A percentile compares a stretch with the other conserved stretches of the same genome.
Conservation (phyloP, 2,329 filamentous ascomycete species). For the Cladosporium sp. region DNA sequence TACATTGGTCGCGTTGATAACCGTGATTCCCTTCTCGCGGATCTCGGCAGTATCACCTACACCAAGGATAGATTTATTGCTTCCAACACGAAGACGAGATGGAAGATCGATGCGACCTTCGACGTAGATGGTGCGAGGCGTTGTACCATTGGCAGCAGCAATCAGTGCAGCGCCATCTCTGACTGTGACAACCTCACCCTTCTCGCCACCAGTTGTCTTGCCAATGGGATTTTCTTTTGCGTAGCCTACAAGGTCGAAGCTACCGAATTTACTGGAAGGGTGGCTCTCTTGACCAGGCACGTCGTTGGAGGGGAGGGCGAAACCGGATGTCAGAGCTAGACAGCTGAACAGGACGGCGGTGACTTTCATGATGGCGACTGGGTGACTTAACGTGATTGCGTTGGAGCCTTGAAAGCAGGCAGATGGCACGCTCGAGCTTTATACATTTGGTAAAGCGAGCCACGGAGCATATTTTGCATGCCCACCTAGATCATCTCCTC, state of each 20-base stretch:
- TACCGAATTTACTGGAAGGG: slow-evolving; percentile 13
- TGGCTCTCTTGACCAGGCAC: slow-evolving; percentile 9
- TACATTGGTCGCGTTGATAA: slow-evolving; percentile 37
- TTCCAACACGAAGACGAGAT: slow-evolving; percentile 41
- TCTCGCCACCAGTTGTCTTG: slow-evolving; percentile 37
- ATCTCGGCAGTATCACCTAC: slow-evolving; percentile 35
- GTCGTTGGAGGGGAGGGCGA: slow-evolving; percentile 4
- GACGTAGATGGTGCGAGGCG: slow-evolving; percentile 41
- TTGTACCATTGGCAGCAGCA: slow-evolving; percentile 42
- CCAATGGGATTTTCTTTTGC: slow-evolving; percentile 23
- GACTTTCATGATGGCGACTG: slow-evolving; percentile 13
- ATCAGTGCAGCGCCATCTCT: slow-evolving; percentile 37
- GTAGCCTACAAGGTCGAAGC: slow-evolving; percentile 17
- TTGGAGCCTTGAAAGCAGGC: background rate
- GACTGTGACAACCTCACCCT: slow-evolving; percentile 34
- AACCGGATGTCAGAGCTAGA: slow-evolving; percentile 11
- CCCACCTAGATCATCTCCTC: background rate
- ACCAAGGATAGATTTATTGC: slow-evolving; percentile 44
- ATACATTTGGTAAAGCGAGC: background rate
- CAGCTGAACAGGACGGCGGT: slow-evolving; percentile 11
- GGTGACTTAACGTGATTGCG: background rate
- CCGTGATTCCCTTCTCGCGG: slow-evolving; percentile 34
- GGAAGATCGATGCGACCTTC: slow-evolving; percentile 41
- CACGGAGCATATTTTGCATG: background rate
- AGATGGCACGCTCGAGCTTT: background rate